Percentiles rank a stretch among this genome's conserved stretches.
Conservation (phyloP, 495 filamentous ascomycete species). For the Aspergillus steynii region DNA sequence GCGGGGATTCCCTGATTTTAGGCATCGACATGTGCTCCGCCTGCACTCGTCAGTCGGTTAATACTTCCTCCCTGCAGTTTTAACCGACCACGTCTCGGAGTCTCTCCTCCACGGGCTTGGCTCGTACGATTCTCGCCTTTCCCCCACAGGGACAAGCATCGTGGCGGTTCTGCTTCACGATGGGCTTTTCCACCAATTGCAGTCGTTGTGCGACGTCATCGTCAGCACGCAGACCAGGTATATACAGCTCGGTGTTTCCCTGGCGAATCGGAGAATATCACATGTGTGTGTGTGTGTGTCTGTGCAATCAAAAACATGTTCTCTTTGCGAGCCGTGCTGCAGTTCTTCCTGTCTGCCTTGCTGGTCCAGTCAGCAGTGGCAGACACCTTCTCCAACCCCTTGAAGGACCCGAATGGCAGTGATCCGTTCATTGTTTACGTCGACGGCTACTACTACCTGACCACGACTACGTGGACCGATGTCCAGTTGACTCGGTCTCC, state of each 20-base stretch:
- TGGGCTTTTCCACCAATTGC: neutral
- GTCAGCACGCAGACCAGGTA: neutral
- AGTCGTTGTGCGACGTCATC: neutral
- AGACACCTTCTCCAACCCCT: conserved; percentile 26
- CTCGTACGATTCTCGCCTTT: neutral
- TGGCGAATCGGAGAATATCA: neutral
- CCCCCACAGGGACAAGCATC: neutral
- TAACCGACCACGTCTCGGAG: neutral
- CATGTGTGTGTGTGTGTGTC: neutral
- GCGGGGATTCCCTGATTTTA: neutral
- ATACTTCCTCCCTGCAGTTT: neutral
- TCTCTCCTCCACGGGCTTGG: neutral
- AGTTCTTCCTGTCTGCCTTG: neutral
- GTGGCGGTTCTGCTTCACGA: neutral
- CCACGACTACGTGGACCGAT: conserved; percentile 48
- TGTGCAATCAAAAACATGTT: neutral
- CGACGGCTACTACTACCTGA: conserved; percentile 55
- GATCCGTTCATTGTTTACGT: conserved; percentile 52
- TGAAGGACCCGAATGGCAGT: conserved; percentile 28
- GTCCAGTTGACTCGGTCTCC: conserved; percentile 50
- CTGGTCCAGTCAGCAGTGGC: neutral
- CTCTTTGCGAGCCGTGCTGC: neutral
- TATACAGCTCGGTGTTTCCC: neutral
- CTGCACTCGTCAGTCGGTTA: neutral
- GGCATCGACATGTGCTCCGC: neutral